Evolutionary conservation across 1,284 basidiomycete species (phyloP).

Genomic region (Boletus semigastroideus): DNA sequence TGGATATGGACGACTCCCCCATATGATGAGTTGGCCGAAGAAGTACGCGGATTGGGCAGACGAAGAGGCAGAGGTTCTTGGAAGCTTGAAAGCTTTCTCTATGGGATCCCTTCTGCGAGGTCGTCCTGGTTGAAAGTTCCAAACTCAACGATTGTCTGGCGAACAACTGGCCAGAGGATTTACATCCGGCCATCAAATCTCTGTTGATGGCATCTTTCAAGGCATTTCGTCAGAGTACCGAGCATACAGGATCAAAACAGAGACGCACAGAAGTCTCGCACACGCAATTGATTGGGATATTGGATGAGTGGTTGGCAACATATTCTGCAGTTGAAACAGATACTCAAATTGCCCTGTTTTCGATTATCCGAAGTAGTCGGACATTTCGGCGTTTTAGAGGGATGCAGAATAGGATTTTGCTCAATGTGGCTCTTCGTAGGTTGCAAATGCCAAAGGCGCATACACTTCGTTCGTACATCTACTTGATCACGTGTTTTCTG

Average conservation of each 20-base stretch:
- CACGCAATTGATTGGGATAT: not conserved
- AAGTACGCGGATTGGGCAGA: constrained; percentile 5
- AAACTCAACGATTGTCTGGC: not conserved
- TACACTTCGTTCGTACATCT: no score
- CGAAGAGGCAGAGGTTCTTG: not conserved
- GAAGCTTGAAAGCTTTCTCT: not conserved
- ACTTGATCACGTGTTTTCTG: no score
- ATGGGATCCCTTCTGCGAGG: no score
- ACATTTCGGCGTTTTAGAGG: no score
- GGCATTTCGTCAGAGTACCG: not conserved
- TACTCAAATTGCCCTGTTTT: not conserved
- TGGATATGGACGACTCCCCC: not conserved
- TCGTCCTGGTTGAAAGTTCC: not conserved
- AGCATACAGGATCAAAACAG: no score
- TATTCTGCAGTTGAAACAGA: not conserved
- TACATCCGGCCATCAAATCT: not conserved
- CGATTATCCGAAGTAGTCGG: no score
- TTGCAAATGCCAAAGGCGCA: no score
- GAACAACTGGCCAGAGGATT: not conserved
- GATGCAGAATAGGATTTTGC: no score
- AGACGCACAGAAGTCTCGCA: not conserved
- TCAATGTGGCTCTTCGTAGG: no score
- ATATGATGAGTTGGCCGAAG: constrained; percentile 5
- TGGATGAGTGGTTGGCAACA: not conserved
- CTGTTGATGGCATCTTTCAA: not conserved